These are phyloP conservation scores for Delphinella strobiligena DNA, from an alignment of 2,329 filamentous ascomycete species.

Conservation along the genomic window DNA sequence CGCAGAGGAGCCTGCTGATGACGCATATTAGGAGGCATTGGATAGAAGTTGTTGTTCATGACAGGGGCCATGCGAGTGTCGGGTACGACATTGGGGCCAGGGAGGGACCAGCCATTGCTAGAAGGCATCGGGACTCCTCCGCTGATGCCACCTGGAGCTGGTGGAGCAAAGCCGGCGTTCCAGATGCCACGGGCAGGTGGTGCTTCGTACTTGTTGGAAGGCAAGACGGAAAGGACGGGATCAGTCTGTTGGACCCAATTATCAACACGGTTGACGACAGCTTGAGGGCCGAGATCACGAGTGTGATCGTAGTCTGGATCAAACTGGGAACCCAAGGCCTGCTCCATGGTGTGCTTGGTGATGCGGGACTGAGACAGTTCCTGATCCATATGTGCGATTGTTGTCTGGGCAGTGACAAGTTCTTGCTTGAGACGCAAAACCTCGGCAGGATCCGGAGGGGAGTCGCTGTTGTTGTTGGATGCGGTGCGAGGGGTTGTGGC, in stretches of 20 bases:
- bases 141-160: slow-evolving; percentile 8
- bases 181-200: slow-evolving; percentile 6
- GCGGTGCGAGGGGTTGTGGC: slow-evolving; percentile 16
- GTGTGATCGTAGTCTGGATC: slow-evolving; percentile 28
- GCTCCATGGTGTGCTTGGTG: slow-evolving; percentile 46
- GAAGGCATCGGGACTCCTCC: slow-evolving; percentile 1
- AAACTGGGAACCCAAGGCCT: slow-evolving; percentile 36
- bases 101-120: slow-evolving; percentile 3
- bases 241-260: slow-evolving; percentile 7
- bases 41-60: slow-evolving; percentile 4
- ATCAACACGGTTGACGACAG: slow-evolving; percentile 3
- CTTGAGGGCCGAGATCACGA: slow-evolving; percentile 7
- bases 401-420: slow-evolving; percentile 57
- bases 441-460: slow-evolving; percentile 40
- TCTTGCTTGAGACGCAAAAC: slow-evolving; percentile 57
- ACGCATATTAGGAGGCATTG: slow-evolving; percentile 2
- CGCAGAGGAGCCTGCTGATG: slow-evolving; percentile 3
- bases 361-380: slow-evolving; percentile 55
- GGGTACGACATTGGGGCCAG: slow-evolving; percentile 1
- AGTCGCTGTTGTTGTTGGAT: slow-evolving; percentile 12
- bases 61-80: neutral
- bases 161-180: slow-evolving; percentile 1
- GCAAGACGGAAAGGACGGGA: neutral
- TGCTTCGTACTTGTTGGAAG: neutral
- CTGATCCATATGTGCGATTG: slow-evolving; percentile 59